Evolutionary conservation across 805 yeast genomes (phyloP), one percentile per base, ranked within the genome.

Genomic region (Ogataea sp.): DNA sequence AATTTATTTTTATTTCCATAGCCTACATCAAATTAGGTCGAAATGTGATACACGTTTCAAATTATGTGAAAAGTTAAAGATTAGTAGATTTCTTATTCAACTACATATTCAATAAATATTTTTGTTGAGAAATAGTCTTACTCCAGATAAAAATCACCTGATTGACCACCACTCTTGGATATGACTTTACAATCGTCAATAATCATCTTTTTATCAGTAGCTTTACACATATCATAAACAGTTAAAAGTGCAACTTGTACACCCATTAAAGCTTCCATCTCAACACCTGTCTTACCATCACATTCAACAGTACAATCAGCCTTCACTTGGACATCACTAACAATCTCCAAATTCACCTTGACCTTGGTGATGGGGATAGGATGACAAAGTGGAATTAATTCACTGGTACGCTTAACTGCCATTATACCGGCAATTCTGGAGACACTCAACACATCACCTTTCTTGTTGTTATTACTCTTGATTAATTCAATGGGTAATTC

Each of bases 201-300:
- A 1, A 51, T 52, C 76, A 73, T 73, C 21, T 49, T 48, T 47
- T 68, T 62, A 48, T 73, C 79, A n/a, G 70, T 73, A 2, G 78
- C 75, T 47, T 73, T 73, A 48, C 78, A 72, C 78, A 73, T 73
- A 49, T 73, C 79, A 42, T 73, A 73, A n/a, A 73, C 55, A 13
- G 78, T 72, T 24, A 68, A 52, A 31, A 73, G 49, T 0, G 71
- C 58, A 9, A 65, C 57, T 17, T 62, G 61, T 7, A 62, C 68
- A 0, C 79, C 78, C 2, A 65, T 58, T 17, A 73, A 43, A 1
- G 78, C 78, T 49, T 73, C 80, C 78, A 73, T 73, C 47, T 73
- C 80, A 5, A 73, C 78, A 1, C 79, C 80, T 0, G 80, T 73
- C 37, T 68, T 64, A 4, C 76, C 77, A 6, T 57, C 58, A 44